Evolutionary conservation across 192 early-diverging fungal genomes (phyloP).

Genomic region (Pilaira anomala): DNA sequence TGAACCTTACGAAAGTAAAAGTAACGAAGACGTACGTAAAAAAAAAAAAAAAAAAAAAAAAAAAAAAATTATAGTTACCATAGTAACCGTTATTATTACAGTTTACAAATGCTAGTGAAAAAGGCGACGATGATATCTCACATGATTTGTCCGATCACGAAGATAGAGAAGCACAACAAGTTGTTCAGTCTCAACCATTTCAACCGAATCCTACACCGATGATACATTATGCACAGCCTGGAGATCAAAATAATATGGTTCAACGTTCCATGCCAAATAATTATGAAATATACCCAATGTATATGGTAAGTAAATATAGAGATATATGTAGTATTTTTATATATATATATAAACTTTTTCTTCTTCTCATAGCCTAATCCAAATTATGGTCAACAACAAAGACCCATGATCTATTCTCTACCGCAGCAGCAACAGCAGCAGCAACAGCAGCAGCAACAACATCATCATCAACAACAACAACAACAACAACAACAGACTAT

Average conservation of each 20-base stretch:
- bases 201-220: slow-evolving; percentile 1
- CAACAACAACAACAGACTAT: slow-evolving; percentile 1
- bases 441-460: not conserved
- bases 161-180: not conserved
- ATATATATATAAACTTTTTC: not conserved
- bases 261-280: slow-evolving; percentile 1
- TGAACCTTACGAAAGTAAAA: slow-evolving; percentile 29
- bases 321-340: too few species aligned
- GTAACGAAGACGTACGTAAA: slow-evolving; percentile 26
- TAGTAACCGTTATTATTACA: too few species aligned
- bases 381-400: not conserved
- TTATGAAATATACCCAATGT: slow-evolving; percentile 14
- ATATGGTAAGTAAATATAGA: slow-evolving; percentile 8
- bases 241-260: slow-evolving; percentile 2
- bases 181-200: not conserved
- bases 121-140: slow-evolving; percentile 13
- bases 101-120: slow-evolving; percentile 20
- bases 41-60: not conserved
- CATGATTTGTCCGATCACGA: slow-evolving; percentile 10
- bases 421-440: not conserved
- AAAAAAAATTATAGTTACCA: too few species aligned
- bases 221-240: slow-evolving; percentile 7
- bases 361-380: not conserved
- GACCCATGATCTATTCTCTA: not conserved
- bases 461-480: slow-evolving; percentile 10